phyloP scores from a whole-genome alignment of 805 yeast species.

The Jamesozyma lodderae region DNA sequence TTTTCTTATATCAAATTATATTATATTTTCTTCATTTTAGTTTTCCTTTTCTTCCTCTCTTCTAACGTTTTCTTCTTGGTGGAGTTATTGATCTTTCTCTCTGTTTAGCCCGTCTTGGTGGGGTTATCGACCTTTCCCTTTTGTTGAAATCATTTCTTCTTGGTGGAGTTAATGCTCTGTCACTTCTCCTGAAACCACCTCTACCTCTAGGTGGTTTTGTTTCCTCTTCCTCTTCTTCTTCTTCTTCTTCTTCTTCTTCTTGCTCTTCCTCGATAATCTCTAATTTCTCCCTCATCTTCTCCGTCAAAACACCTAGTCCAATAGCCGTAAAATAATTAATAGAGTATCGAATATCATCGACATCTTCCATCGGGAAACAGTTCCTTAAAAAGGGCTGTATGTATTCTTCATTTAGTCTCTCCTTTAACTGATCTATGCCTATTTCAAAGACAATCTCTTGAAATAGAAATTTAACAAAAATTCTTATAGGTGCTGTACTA shows the following conservation, averaged over 20 bases:
- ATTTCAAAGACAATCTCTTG: slow-evolving; percentile 71
- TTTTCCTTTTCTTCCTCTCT: not conserved
- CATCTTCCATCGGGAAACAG: slow-evolving; percentile 51
- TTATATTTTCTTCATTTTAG: not conserved
- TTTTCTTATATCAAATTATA: not conserved
- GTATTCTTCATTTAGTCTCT: slow-evolving; percentile 44
- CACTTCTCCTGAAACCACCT: not conserved
- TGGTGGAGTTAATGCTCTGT: slow-evolving; percentile 9
- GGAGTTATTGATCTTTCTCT: slow-evolving; percentile 18
- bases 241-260: slow-evolving; percentile 11
- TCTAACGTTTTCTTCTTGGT: slow-evolving; percentile 5
- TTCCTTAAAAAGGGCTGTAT: slow-evolving; percentile 43
- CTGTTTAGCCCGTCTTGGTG: slow-evolving; percentile 9
- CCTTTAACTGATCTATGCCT: slow-evolving; percentile 46
- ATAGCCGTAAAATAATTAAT: slow-evolving; percentile 91
- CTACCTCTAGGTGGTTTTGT: too few species aligned
- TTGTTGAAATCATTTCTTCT: slow-evolving; percentile 1
- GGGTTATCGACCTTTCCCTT: slow-evolving; percentile 10
- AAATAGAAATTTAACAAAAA: slow-evolving; percentile 71
- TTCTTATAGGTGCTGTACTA: slow-evolving; percentile 72
- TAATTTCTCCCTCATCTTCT: slow-evolving; percentile 59
- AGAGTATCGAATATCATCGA: slow-evolving; percentile 58
- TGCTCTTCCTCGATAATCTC: slow-evolving; percentile 27
- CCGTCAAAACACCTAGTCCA: slow-evolving; percentile 77
- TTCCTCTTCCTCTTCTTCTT: slow-evolving; percentile 7